These are phyloP conservation scores for Circinella minor DNA, from an alignment of 371 early-diverging fungal species.

Conservation along the genomic window DNA sequence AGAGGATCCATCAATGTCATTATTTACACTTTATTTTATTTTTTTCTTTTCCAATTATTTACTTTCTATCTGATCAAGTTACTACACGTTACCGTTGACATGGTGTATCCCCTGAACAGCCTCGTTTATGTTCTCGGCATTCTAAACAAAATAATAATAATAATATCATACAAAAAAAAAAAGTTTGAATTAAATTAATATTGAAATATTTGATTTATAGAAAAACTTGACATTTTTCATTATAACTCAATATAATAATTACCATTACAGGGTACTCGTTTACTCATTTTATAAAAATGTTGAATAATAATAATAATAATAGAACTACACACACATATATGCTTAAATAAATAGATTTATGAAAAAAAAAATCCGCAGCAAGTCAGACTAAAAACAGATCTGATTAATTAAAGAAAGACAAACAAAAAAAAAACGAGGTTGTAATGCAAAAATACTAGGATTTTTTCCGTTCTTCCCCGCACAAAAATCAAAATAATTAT, in stretches of 20 bases:
- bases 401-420: background rate
- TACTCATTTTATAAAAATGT: constrained; percentile 12
- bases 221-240: background rate
- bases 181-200: background rate
- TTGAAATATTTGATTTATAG: background rate
- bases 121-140: constrained; percentile 47
- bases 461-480: background rate
- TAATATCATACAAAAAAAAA: no score
- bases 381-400: background rate
- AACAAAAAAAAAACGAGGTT: background rate
- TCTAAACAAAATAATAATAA: constrained; percentile 16
- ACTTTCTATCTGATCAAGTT: no score
- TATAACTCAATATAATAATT: background rate
- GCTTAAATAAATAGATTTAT: background rate
- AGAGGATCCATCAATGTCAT: background rate
- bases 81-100: constrained; percentile 38
- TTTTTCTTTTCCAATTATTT: no score
- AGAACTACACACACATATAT: background rate
- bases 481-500: no score
- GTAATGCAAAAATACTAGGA: background rate
- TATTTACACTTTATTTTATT: background rate
- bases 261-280: constrained; percentile 28
- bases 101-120: constrained; percentile 42
- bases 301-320: background rate
- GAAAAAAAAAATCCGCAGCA: background rate